Base-by-base conservation (phyloP, 768 basidiomycete genomes). In the Coprinopsis strossmayeri region DNA sequence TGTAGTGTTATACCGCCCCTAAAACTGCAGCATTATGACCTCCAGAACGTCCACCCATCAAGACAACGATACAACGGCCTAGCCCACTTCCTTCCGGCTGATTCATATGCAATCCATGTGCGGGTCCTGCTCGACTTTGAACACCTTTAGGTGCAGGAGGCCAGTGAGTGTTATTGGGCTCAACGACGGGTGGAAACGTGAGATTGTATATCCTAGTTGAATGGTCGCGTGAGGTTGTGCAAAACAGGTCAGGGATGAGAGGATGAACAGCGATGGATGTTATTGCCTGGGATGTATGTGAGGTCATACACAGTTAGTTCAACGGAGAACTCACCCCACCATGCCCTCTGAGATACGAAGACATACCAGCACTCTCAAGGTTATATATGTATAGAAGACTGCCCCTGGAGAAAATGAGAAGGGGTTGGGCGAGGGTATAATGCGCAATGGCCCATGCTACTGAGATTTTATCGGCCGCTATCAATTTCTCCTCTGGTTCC, bases 261-360 rank as follows among this genome's bases (percentile, higher is more conserved):
- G 82, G 84, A 60, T 88, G 82, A 5, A 83, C 78, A 0, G 69
- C 74, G 4, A 91, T 75, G 7, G 82, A 81, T 0, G 83, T 87
- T 50, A 91, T 87, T 23, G 69, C 64, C 76, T 80, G 40, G 5
- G 12, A 13, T 34, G 34, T 35, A 54, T 56, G 58, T 53, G 17
- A 37, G n/a, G n/a, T n/a, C n/a, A n/a, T n/a, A n/a, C n/a, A n/a
- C n/a, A n/a, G n/a, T n/a, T n/a, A n/a, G n/a, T n/a, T n/a, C n/a
- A n/a, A n/a, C n/a, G n/a, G n/a, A n/a, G n/a, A n/a, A 64, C 79
- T 66, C 65, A 86, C 87, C 30, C 81, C 83, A 18, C 87, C 87
- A 59, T 89, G 87, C 2, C 84, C 86, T 32, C 82, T 76, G 34
- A 85, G 65, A 52, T 65, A 69, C 5, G 81, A 73, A 2, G 73